Base-by-base conservation (phyloP, 2,329 filamentous ascomycete species). In the Podosphaera leucotricha region DNA sequence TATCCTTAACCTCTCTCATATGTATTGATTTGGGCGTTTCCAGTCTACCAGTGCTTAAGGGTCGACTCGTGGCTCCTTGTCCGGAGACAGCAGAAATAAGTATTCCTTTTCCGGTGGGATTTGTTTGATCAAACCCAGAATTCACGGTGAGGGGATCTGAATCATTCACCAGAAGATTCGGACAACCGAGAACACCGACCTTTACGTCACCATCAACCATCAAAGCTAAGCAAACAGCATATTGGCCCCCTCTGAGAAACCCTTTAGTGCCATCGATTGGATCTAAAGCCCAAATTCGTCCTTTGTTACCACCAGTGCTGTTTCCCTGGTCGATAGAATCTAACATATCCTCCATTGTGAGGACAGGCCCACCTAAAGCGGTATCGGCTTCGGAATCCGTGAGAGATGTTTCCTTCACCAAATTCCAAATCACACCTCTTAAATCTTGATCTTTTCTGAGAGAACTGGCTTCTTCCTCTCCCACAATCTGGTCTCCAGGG, bases 251-350 rank as follows among this genome's bases (percentile, higher is more conserved):
- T 49, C 92, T 75, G 48, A 98, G 67, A 66, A 98, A 98, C 24
- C 90, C 92, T 65, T 94, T 93, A 44, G 90, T 98, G 52, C 90
- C 90, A 61, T 98, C 90, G 49, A 98, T 94, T 47, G 90, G 90
- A 62, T 98, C 90, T 46, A 98, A 76, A 36, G 87, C 82, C 90
- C 90, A 98, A 61, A 95, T 83, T 52, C 90, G 71, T 49, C 84
- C 85, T 51, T 66, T 69, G 48, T 64, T 61, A 22, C 84, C 84
- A 47, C 84, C 84, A 46, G 71, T 63, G 61, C 77, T 82, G 58
- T 71, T 72, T 37, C 78, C 78, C 48, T 62, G 61, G 63, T 82
- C 78, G 51, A 83, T 75, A 35, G 77, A 63, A 50, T 72, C 66
- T 48, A 80, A 60, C 75, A 81, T 76, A 35, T 67, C 65, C 46